These are phyloP conservation scores for Pyrenopolyporus hunteri DNA, from an alignment of 495 filamentous ascomycete species.

Conservation along the genomic window DNA sequence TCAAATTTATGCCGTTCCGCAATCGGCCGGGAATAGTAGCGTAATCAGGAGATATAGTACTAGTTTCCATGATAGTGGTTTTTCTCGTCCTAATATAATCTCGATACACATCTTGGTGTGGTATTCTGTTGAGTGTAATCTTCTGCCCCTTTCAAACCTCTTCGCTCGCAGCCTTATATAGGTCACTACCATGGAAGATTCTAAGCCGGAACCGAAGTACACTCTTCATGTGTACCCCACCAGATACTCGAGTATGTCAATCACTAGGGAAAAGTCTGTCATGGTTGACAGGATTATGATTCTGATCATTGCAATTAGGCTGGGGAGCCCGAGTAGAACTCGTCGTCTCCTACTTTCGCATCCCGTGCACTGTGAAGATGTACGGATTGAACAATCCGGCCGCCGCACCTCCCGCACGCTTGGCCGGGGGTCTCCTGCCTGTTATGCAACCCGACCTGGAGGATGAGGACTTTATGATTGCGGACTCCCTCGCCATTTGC, in stretches of 20 bases:
- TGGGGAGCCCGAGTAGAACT: slow-evolving; percentile 35
- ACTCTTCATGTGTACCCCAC: slow-evolving; percentile 36
- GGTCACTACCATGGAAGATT: slow-evolving; percentile 18
- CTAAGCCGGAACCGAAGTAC: neutral
- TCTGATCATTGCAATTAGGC: slow-evolving; percentile 10
- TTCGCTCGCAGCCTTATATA: no score
- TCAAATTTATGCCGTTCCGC: slow-evolving; percentile 2
- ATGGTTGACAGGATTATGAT: neutral
- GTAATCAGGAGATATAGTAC: neutral
- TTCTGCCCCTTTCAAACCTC: no score
- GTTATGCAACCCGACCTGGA: slow-evolving; percentile 19
- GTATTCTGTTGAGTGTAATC: no score
- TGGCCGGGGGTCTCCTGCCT: slow-evolving; percentile 22
- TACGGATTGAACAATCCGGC: slow-evolving; percentile 18
- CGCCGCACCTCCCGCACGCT: slow-evolving; percentile 6
- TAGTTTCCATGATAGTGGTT: neutral
- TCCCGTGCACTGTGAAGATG: slow-evolving; percentile 21
- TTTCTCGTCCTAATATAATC: neutral
- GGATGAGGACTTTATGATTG: slow-evolving; percentile 42
- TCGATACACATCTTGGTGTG: no score
- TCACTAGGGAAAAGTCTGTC: no score
- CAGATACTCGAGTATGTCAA: slow-evolving; percentile 37
- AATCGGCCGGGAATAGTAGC: slow-evolving; percentile 20
- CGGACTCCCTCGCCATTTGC: slow-evolving; percentile 61
- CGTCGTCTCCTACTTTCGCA: slow-evolving; percentile 28